Evolutionary conservation across 768 basidiomycete species (phyloP).

Genomic region (Kockovaella imperatae): DNA sequence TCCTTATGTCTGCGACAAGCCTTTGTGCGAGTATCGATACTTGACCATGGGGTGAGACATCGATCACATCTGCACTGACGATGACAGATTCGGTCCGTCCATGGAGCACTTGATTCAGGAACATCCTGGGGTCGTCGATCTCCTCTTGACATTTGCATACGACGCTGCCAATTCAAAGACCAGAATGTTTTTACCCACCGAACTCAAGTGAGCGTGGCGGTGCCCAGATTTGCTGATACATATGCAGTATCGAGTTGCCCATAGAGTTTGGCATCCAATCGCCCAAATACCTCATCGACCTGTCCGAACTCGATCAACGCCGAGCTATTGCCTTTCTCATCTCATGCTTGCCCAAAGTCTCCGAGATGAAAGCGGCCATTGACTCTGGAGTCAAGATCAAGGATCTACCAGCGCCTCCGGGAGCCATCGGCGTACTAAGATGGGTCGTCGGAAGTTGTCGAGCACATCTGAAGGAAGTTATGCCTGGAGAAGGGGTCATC

Average conservation of each 20-base stretch:
- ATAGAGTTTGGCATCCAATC: conserved; percentile 5
- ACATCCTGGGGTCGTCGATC: conserved; percentile 26
- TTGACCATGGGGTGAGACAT: conserved; percentile 20
- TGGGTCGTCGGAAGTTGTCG: conserved; percentile 30
- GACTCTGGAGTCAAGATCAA: conserved; percentile 8
- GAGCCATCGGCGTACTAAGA: conserved; percentile 19
- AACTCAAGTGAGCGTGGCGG: conserved; percentile 12
- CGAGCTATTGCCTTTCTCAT: conserved; percentile 20
- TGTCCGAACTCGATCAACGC: conserved; percentile 4
- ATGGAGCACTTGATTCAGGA: conserved; percentile 23
- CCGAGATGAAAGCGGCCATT: conserved; percentile 13
- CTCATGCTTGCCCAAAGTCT: conserved; percentile 19
- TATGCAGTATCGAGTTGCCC: conserved; percentile 18
- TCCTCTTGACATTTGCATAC: conserved; percentile 25
- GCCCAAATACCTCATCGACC: conserved; percentile 10
- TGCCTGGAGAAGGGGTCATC: conserved; percentile 19
- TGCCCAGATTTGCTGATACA: not conserved
- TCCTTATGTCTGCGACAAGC: conserved; percentile 27
- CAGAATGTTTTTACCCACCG: conserved; percentile 23
- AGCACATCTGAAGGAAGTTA: conserved; percentile 24
- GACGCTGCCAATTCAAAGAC: conserved; percentile 14
- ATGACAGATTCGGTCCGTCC: conserved; percentile 19
- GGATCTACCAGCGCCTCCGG: conserved; percentile 4
- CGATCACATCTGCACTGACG: not conserved
- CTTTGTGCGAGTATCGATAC: conserved; percentile 23